phyloP scores from a whole-genome alignment of 805 yeast genomes.

The Suhomyces kilbournensis region DNA sequence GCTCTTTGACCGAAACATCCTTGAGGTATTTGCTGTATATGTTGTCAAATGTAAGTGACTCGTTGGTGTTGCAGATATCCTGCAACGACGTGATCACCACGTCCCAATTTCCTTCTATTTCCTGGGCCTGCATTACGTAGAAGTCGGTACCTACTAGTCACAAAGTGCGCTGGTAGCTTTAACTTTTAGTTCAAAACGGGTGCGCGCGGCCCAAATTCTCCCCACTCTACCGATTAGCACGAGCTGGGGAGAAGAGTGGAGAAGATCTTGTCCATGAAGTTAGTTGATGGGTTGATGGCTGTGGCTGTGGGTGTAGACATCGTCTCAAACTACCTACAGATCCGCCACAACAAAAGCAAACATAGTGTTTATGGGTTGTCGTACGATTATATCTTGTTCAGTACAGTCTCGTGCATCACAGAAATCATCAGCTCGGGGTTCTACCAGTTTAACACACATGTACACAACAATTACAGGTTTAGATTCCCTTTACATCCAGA shows the following conservation, averaged over 20 bases:
- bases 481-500: constrained; percentile 34
- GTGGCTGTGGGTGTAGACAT: neutral
- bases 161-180: neutral
- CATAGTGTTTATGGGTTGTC: constrained; percentile 20
- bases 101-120: constrained; percentile 67
- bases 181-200: neutral
- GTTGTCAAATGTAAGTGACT: constrained; percentile 48
- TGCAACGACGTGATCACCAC: constrained; percentile 63
- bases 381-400: constrained; percentile 12
- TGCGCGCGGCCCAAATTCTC: constrained; percentile 1
- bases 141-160: neutral
- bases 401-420: constrained; percentile 5
- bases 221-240: neutral
- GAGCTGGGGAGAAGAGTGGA: neutral
- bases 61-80: constrained; percentile 64
- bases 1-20: constrained; percentile 24
- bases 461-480: constrained; percentile 10
- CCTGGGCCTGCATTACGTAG: constrained; percentile 9
- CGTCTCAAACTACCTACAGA: neutral
- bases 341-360: constrained; percentile 10
- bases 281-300: neutral
- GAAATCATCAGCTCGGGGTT: constrained; percentile 7
- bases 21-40: constrained; percentile 21
- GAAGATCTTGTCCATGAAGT: neutral
- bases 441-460: constrained; percentile 7